Conservation (phyloP, 2,329 filamentous ascomycete genomes). For the Harringtonia lauricola region DNA sequence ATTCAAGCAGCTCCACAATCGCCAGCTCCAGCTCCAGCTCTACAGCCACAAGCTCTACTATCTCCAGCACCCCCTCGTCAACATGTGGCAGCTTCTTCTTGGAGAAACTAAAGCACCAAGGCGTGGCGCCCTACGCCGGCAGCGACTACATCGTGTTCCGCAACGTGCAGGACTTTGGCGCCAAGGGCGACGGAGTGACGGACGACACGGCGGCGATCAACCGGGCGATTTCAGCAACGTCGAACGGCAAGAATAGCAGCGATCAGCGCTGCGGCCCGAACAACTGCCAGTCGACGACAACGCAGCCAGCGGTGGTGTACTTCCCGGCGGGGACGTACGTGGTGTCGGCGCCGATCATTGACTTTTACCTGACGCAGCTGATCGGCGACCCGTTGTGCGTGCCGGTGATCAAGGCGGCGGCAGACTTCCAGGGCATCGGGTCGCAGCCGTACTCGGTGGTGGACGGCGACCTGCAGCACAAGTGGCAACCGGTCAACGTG, state of each 20-base stretch:
- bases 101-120: slow-evolving; percentile 10
- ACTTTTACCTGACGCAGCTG: slow-evolving; percentile 12
- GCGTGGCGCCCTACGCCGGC: slow-evolving; percentile 7
- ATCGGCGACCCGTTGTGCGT: slow-evolving; percentile 9
- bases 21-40: too few species aligned
- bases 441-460: not conserved
- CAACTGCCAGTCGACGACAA: slow-evolving; percentile 8
- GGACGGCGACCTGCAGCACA: slow-evolving; percentile 17
- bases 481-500: slow-evolving; percentile 35
- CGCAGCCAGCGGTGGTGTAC: slow-evolving; percentile 11
- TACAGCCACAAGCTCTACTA: too few species aligned
- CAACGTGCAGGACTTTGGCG: slow-evolving; percentile 31
- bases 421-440: slow-evolving; percentile 2
- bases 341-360: slow-evolving; percentile 7
- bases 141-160: slow-evolving; percentile 11
- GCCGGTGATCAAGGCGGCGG: slow-evolving; percentile 7
- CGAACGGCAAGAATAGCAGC: slow-evolving; percentile 20
- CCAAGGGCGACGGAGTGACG: slow-evolving; percentile 59
- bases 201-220: slow-evolving; percentile 71
- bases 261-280: slow-evolving; percentile 1
- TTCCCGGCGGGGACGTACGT: slow-evolving; percentile 13
- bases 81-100: not conserved
- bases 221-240: slow-evolving; percentile 34
- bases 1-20: too few species aligned
- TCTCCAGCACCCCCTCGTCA: too few species aligned